These are phyloP conservation scores for Xylaria sp. DNA, from an alignment of 2,329 filamentous ascomycete genomes.

Conservation along the genomic window DNA sequence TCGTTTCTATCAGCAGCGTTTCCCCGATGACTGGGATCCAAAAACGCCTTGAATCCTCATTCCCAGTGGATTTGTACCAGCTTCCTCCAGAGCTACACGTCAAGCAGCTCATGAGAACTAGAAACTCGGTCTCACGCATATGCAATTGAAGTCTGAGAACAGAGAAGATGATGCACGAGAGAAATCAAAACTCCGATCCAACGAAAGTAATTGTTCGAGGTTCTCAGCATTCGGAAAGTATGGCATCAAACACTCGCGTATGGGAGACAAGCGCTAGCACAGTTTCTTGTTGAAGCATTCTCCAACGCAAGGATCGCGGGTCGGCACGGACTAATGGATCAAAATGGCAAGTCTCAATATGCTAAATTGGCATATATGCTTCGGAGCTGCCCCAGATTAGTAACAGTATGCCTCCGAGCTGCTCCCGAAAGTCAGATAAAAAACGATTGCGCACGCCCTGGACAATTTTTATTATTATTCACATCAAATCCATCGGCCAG, in stretches of 20 bases:
- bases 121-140: neutral
- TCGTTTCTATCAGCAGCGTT: too few species aligned
- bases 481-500: conserved; percentile 28
- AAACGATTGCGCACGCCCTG: conserved; percentile 14
- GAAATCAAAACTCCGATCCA: neutral
- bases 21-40: too few species aligned
- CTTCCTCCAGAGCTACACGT: too few species aligned
- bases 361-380: neutral
- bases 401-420: conserved; percentile 13
- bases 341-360: conserved; percentile 2
- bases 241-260: neutral
- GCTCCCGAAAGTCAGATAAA: conserved; percentile 6
- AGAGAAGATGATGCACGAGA: neutral
- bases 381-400: conserved; percentile 15
- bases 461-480: conserved; percentile 25
- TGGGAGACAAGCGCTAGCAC: neutral
- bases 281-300: conserved; percentile 3
- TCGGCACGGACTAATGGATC: neutral
- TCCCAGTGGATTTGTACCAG: too few species aligned
- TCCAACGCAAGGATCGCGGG: conserved; percentile 6
- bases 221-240: neutral
- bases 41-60: too few species aligned
- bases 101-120: too few species aligned
- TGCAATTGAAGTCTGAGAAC: neutral
- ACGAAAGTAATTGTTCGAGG: too few species aligned